A percentile compares a stretch with the other conserved stretches of the same genome.
These are phyloP conservation scores for Ramularia endophylla DNA, from an alignment of 2,329 filamentous ascomycete genomes.

Conservation along the genomic window DNA sequence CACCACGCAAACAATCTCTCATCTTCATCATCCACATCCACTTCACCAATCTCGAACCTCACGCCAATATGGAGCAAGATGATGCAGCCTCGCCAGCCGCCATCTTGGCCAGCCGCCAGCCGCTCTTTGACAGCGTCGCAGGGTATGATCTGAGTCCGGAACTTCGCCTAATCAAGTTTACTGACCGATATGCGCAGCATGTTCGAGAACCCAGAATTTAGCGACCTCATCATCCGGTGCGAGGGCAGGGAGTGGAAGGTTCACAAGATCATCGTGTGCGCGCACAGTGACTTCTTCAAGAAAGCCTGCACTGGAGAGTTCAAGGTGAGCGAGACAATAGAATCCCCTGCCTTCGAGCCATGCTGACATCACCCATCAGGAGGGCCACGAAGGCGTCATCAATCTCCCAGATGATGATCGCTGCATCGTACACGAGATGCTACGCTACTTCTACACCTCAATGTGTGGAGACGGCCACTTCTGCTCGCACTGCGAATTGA, in stretches of 20 bases:
- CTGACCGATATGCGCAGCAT: neutral
- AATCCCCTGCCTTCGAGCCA: too few relatives aligned
- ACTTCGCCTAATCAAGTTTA: too few relatives aligned
- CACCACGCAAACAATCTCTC: too few relatives aligned
- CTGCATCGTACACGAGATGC: neutral
- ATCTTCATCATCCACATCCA: too few relatives aligned
- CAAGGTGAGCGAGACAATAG: slow-evolving; percentile 4
- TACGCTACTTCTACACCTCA: neutral
- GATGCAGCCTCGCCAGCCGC: too few relatives aligned
- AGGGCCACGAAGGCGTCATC: slow-evolving; percentile 1
- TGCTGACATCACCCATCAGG: too few relatives aligned
- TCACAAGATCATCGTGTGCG: slow-evolving; percentile 19
- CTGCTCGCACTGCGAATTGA: neutral
- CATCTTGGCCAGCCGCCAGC: too few relatives aligned
- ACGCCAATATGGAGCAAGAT: too few relatives aligned
- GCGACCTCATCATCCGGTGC: slow-evolving; percentile 18
- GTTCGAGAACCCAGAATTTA: slow-evolving; percentile 5
- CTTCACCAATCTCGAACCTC: too few relatives aligned
- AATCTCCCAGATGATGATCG: neutral
- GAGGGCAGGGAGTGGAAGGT: slow-evolving; percentile 13
- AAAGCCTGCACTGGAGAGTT: slow-evolving; percentile 11
- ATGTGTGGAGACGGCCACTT: neutral
- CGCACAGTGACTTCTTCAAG: slow-evolving; percentile 19
- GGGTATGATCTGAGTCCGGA: too few relatives aligned
- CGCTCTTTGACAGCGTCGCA: too few relatives aligned